These are phyloP conservation scores for Beauveria bassiana DNA, from an alignment of 2,329 filamentous ascomycete species.

Conservation along the genomic window DNA sequence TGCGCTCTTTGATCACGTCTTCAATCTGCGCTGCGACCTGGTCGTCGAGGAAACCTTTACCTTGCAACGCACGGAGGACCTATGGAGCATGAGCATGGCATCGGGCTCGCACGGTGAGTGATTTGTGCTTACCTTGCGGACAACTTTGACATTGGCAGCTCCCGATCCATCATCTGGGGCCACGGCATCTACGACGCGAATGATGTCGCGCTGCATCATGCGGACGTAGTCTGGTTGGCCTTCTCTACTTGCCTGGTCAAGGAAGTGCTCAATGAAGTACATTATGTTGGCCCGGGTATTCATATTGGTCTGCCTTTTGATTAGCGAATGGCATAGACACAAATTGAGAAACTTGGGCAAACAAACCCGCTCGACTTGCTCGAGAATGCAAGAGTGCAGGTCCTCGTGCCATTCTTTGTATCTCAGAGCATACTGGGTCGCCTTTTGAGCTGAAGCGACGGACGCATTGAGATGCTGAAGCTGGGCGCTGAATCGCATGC, in stretches of 20 bases:
- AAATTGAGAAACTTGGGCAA: neutral
- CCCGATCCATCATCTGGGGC: conserved; percentile 80
- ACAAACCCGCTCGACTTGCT: conserved; percentile 78
- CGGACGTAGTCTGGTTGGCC: conserved; percentile 74
- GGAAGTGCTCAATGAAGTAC: conserved; percentile 96
- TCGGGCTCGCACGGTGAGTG: neutral
- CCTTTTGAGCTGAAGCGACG: conserved; percentile 81
- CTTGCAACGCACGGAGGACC: conserved; percentile 62
- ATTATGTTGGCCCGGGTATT: conserved; percentile 97
- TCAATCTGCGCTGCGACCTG: conserved; percentile 75
- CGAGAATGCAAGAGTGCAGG: conserved; percentile 91
- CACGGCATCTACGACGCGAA: conserved; percentile 85
- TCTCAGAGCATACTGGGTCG: conserved; percentile 89
- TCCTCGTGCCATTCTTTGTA: conserved; percentile 95
- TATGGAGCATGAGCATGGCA: conserved; percentile 19
- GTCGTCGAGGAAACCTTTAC: conserved; percentile 63
- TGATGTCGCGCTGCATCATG: conserved; percentile 92
- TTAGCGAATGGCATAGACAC: neutral
- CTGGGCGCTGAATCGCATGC: conserved; percentile 89
- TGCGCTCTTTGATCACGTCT: conserved; percentile 72
- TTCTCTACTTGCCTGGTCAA: conserved; percentile 74
- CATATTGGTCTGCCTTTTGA: conserved; percentile 65
- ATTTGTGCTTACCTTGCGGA: conserved; percentile 57
- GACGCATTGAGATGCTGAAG: conserved; percentile 88
- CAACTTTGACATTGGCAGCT: conserved; percentile 88